Evolutionary conservation across 768 basidiomycete genomes (phyloP), one percentile per base, ranked within the genome.

Genomic region (Trametes cinnabarina): DNA sequence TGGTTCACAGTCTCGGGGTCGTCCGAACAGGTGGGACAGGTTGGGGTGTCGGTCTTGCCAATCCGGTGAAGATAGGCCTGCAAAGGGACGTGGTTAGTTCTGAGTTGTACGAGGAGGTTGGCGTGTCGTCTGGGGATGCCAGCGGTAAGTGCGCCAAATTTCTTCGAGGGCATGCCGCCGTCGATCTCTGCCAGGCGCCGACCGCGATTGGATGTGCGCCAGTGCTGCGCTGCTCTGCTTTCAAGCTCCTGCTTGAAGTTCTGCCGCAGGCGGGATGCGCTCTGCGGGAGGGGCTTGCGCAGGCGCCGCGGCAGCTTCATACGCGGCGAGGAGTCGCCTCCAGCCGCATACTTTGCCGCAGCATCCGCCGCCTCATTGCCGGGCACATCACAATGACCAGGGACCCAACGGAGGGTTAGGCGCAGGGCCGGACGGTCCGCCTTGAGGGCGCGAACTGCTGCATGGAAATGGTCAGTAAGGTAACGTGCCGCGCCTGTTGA

Each of bases 81-180:
- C 2, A 76, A 67, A 0, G 70, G 68, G 7, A 54, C 57, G 47
- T 76, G 74, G 3, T 69, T 68, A 3, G 71, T 72, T 7, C 70
- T 41, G 1, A 76, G 68, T 34, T 74, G 73, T 25, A 69, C 55
- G 10, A 74, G 61, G 1, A 70, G 32, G 39, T 47, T 61, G 1
- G 56, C 41, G 4, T 58, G 55, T 1, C 47, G 46, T 12, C 52
- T 30, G 7, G 61, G 61, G 5, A 62, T 46, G 2, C 1, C 8
- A 0, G 23, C 22, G 0, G 48, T 39, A 2, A 58, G 55, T 35
- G 30, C 34, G 3, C 3, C 44, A 32, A 44, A 61, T 9, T 37
- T 28, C 40, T 41, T 42, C 1, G 53, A 60, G 1, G 49, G 58
- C 11, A 55, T 40, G 19, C 30, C 19, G 23, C 15, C 34, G 42